phyloP scores from a whole-genome alignment of 495 filamentous ascomycete species.

The Aspergillus ellipticus region DNA sequence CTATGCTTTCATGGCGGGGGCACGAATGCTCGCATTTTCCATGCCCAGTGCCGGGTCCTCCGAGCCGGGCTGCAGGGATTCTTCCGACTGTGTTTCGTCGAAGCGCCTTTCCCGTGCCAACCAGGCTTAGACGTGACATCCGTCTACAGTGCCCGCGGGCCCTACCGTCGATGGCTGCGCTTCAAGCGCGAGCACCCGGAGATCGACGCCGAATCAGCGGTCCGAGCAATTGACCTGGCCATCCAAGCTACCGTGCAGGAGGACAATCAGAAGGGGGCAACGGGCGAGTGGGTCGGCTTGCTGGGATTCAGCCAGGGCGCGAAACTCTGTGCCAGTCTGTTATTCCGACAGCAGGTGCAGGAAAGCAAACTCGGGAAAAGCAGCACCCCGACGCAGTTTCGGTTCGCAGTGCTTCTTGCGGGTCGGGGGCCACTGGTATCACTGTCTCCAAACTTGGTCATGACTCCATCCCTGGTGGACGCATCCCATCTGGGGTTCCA shows the following conservation, averaged over 20 bases:
- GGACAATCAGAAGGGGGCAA: neutral
- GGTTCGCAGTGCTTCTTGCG: neutral
- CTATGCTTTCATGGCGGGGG: constrained; percentile 65
- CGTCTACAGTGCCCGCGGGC: constrained; percentile 53
- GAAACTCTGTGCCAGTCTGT: neutral
- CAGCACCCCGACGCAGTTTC: neutral
- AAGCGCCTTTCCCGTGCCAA: constrained; percentile 51
- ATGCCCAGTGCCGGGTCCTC: constrained; percentile 50
- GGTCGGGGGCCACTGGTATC: neutral
- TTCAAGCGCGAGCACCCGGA: no score
- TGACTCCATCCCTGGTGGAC: no score
- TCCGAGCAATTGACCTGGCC: neutral
- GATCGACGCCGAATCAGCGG: no score
- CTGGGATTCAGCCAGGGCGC: constrained; percentile 7
- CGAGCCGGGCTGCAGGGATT: constrained; percentile 34
- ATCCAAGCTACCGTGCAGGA: neutral
- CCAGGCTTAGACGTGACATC: constrained; percentile 48
- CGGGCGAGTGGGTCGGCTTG: constrained; percentile 3
- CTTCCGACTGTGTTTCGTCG: constrained; percentile 59
- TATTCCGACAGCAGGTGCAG: neutral
- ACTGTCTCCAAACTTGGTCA: no score
- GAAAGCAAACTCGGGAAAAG: neutral
- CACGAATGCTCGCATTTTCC: constrained; percentile 54
- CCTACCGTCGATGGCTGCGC: constrained; percentile 48
- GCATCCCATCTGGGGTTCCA: no score